Evolutionary conservation across 2,329 filamentous ascomycete species (phyloP).

Genomic region (Graphilbum fragrans): DNA sequence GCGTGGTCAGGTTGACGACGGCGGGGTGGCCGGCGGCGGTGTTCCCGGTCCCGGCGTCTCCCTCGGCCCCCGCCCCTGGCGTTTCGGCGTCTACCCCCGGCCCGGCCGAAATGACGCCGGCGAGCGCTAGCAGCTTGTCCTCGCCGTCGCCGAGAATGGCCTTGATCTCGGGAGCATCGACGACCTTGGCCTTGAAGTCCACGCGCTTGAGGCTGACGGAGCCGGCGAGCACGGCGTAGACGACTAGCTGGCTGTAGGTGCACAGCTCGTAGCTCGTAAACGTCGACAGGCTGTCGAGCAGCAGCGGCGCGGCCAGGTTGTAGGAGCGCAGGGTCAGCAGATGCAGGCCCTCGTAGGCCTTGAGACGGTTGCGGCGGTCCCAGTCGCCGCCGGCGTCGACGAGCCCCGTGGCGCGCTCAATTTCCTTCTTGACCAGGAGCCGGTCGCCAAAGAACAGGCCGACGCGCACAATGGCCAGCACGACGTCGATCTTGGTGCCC

Average conservation of each 20-base stretch:
- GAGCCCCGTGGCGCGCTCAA: slow-evolving; percentile 78
- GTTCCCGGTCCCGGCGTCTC: not conserved
- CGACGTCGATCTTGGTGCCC: slow-evolving; percentile 92
- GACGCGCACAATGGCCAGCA: slow-evolving; percentile 90
- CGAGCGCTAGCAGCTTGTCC: slow-evolving; percentile 74
- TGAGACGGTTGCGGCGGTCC: slow-evolving; percentile 95
- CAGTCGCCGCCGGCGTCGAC: slow-evolving; percentile 95
- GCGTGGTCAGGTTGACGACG: slow-evolving; percentile 77
- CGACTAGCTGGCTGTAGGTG: slow-evolving; percentile 87
- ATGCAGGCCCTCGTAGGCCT: slow-evolving; percentile 95
- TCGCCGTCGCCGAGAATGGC: slow-evolving; percentile 85
- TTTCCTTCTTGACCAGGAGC: slow-evolving; percentile 80
- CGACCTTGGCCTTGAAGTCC: slow-evolving; percentile 98
- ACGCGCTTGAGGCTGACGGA: slow-evolving; percentile 91
- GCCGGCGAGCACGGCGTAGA: slow-evolving; percentile 90
- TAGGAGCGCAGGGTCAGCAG: slow-evolving; percentile 87
- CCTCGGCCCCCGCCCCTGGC: slow-evolving; percentile 54
- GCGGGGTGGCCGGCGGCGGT: slow-evolving; percentile 30
- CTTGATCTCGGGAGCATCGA: slow-evolving; percentile 96
- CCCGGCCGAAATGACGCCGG: slow-evolving; percentile 69
- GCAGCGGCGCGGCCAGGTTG: slow-evolving; percentile 75
- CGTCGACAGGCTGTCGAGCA: slow-evolving; percentile 93
- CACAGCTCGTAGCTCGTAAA: slow-evolving; percentile 98
- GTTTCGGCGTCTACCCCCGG: slow-evolving; percentile 65
- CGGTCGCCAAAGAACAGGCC: slow-evolving; percentile 95